Base-by-base conservation (phyloP, 768 basidiomycete species). In the Boletus pseudopeckii region DNA sequence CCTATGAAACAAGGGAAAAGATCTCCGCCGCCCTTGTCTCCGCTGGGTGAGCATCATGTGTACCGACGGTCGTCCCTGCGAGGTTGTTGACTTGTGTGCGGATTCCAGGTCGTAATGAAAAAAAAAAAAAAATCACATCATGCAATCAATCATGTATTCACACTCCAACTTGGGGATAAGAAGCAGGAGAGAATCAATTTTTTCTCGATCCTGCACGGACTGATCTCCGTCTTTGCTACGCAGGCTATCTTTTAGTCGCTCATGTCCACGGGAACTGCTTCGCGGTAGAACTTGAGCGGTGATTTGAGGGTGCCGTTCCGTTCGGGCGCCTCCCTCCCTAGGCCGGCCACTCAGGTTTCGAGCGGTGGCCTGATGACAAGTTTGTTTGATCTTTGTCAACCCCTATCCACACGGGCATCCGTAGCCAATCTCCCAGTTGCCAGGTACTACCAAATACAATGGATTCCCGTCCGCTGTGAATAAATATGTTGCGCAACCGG, bases 281-380 rank as follows among this genome's bases (percentile, higher is more conserved):
- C 62, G 63, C 62, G 62, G 62, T 60, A 60, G 54, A 52, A 56
- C 22, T 53, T 33, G 7, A 53, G 38, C 50, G 50, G 45, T 8
- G 32, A 34, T 43, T 39, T 28, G n/a, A 44, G 34, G 36, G 33
- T 20, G 15, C 37, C 28, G 18, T 18, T 15, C 11, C n/a, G 8
- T 41, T 28, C 22, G 18, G 38, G 17, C 15, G 18, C 15, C 28
- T 28, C 28, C 28, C 28, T 24, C 10, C 9, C 10, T 13, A n/a
- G 13, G 3, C 47, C 63, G 59, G 62, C 36, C 38, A 57, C 47
- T 52, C 22, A 32, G 17, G 6, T 47, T 17, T 36, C 26, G 40
- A 41, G 50, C 50, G 50, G 43, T 28, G 42, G 54, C 36, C 32
- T 13, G 47, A 33, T 36, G n/a, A n/a, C n/a, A n/a, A n/a, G n/a